phyloP scores from a whole-genome alignment of 2,329 filamentous ascomycete species.

The Fusarium nelsonii region DNA sequence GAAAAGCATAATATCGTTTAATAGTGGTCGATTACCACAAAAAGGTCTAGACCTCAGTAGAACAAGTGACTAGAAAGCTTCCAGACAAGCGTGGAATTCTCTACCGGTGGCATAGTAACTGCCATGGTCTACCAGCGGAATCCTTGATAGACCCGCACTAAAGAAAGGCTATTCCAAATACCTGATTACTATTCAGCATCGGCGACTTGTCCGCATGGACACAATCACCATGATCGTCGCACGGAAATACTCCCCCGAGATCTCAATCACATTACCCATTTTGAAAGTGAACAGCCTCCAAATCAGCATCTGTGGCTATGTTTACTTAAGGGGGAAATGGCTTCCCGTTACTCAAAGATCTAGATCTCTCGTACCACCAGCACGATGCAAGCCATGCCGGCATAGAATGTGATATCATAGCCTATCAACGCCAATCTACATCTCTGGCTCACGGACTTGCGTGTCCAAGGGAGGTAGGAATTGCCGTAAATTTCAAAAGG shows the following conservation, averaged over 20 bases:
- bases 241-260: background rate
- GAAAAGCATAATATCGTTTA: background rate
- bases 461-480: background rate
- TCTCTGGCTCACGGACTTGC: background rate
- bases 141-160: too few species aligned
- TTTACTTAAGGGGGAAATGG: background rate
- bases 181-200: conserved; percentile 1
- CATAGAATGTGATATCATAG: background rate
- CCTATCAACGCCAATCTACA: background rate
- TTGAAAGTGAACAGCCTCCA: background rate
- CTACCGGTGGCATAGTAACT: background rate
- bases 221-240: background rate
- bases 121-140: background rate
- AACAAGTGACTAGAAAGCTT: background rate
- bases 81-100: background rate
- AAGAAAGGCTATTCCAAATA: background rate
- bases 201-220: background rate
- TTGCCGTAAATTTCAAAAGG: background rate
- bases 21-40: background rate
- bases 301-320: background rate
- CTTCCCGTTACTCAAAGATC: background rate
- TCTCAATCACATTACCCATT: background rate
- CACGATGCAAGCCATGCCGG: background rate
- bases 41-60: background rate
- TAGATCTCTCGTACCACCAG: conserved; percentile 4